phyloP scores from a whole-genome alignment of 345 rosid genomes.

The Arabis hirsuta region DNA sequence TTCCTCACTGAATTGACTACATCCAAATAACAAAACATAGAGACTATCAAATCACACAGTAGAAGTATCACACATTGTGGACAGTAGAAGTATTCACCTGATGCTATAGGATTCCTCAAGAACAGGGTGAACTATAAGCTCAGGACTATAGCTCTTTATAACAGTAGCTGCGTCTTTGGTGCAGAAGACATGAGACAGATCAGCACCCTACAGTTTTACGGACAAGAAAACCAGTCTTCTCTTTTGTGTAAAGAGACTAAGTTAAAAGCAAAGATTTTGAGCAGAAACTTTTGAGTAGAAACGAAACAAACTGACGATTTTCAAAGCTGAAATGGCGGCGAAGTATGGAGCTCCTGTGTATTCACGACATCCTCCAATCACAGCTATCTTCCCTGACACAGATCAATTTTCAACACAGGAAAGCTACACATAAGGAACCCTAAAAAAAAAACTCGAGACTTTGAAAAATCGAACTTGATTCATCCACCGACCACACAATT shows the following conservation, averaged over 20 bases:
- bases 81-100: slow-evolving; percentile 48
- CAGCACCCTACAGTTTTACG: slow-evolving; percentile 67
- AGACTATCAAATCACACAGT: background rate
- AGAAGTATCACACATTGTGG: slow-evolving; percentile 18
- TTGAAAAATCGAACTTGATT: background rate
- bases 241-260: background rate
- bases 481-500: background rate
- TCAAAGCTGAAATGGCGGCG: slow-evolving; percentile 95
- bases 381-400: slow-evolving; percentile 81
- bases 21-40: background rate
- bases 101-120: slow-evolving; percentile 82
- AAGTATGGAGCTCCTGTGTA: slow-evolving; percentile 99
- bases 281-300: background rate
- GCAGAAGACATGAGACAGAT: slow-evolving; percentile 97
- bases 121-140: slow-evolving; percentile 90
- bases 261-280: background rate
- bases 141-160: slow-evolving; percentile 96
- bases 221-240: slow-evolving; percentile 1
- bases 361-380: slow-evolving; percentile 96
- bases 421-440: background rate
- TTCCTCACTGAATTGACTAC: slow-evolving; percentile 57
- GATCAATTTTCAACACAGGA: background rate
- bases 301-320: slow-evolving; percentile 58
- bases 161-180: slow-evolving; percentile 95
- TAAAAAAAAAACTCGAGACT: background rate